Conservation (phyloP, 169 alveolate species). For the Prorocentrum cordatum region DNA sequence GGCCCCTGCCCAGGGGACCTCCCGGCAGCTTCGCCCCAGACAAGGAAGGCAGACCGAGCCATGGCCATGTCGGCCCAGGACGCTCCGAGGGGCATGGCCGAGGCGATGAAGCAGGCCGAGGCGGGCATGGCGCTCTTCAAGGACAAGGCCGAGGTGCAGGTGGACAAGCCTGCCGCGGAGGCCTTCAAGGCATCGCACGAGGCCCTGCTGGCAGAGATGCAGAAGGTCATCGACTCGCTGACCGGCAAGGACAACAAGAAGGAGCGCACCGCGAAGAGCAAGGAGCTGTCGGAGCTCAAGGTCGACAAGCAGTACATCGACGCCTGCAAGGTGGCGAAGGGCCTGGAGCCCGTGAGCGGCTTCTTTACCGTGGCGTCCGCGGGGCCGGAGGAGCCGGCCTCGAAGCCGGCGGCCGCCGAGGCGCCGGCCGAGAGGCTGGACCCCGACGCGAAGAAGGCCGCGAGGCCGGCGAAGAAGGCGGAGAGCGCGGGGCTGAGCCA, state of each 20-base stretch:
- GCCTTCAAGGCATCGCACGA: background rate
- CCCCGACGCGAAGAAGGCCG: too few species aligned
- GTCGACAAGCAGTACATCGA: background rate
- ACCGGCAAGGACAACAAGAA: conserved; percentile 3
- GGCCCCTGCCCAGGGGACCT: too few species aligned
- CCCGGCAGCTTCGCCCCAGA: too few species aligned
- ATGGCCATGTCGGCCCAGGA: too few species aligned
- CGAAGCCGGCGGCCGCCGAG: too few species aligned
- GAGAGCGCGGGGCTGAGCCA: too few species aligned
- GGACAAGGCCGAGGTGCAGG: background rate
- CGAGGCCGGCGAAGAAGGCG: too few species aligned
- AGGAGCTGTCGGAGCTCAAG: background rate
- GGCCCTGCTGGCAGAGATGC: background rate
- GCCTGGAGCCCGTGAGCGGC: background rate
- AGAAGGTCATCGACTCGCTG: background rate
- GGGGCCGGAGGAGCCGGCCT: too few species aligned
- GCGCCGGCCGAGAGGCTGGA: too few species aligned
- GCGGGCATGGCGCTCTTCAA: background rate
- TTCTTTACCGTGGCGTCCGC: too few species aligned
- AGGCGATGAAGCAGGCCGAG: background rate
- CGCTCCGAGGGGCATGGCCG: too few species aligned
- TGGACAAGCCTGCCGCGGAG: background rate
- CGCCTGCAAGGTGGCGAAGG: background rate
- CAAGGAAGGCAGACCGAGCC: too few species aligned
- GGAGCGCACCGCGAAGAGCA: background rate